Percentiles rank a stretch among this genome's conserved stretches.
These are phyloP conservation scores for Colletotrichum euphorbiae DNA, from an alignment of 2,329 filamentous ascomycete genomes.

Conservation along the genomic window DNA sequence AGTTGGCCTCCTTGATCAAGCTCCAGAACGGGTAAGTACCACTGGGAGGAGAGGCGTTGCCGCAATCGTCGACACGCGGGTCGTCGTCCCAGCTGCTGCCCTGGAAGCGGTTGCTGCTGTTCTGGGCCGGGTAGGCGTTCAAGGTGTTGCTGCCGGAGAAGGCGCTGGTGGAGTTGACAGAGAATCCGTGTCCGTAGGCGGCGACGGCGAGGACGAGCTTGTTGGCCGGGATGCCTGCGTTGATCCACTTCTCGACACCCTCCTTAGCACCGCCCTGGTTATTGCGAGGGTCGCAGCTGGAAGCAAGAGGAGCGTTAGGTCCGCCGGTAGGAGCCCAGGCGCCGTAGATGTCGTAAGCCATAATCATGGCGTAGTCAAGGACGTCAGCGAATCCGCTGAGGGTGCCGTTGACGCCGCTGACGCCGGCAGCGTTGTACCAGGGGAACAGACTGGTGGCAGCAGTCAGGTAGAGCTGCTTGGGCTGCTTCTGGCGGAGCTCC, in stretches of 20 bases:
- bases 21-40: conserved; percentile 35
- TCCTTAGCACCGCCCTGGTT: conserved; percentile 37
- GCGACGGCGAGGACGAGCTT: conserved; percentile 35
- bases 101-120: conserved; percentile 37
- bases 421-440: conserved; percentile 25
- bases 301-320: conserved; percentile 30
- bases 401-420: conserved; percentile 16
- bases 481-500: conserved; percentile 37
- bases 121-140: conserved; percentile 33
- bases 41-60: conserved; percentile 26
- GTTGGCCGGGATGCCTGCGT: conserved; percentile 27
- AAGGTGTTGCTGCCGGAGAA: conserved; percentile 25
- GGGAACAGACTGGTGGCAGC: conserved; percentile 30
- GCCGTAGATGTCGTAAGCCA: conserved; percentile 38
- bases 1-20: conserved; percentile 30
- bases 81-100: conserved; percentile 39
- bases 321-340: conserved; percentile 33
- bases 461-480: conserved; percentile 36
- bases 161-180: conserved; percentile 35
- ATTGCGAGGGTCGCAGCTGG: conserved; percentile 31
- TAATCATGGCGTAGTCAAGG: conserved; percentile 38
- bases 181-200: conserved; percentile 38
- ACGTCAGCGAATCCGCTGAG: conserved; percentile 22
- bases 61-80: conserved; percentile 34
- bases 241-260: conserved; percentile 34